phyloP scores from a whole-genome alignment of 139 green algal genomes.

The Chlorella sp. region DNA sequence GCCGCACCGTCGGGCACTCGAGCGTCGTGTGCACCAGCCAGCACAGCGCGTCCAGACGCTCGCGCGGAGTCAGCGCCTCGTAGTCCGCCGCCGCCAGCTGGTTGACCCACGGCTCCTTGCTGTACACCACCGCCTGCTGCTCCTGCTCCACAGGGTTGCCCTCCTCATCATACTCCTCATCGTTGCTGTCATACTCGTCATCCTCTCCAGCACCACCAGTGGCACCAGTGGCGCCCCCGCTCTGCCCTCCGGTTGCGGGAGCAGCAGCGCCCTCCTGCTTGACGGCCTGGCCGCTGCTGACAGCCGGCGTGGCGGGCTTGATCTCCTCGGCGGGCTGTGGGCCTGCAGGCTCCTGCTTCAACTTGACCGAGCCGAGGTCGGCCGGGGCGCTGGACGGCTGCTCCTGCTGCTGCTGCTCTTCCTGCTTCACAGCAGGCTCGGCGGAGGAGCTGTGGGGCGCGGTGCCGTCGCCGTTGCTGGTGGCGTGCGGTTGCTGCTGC shows the following conservation, averaged over 20 bases:
- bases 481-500: too few relatives aligned
- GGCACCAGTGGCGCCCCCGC: not conserved
- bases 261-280: not conserved
- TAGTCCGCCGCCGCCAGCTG: conserved; percentile 48
- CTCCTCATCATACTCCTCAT: conserved; percentile 7
- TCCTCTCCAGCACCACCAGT: not conserved
- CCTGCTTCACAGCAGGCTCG: too few relatives aligned
- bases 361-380: too few relatives aligned
- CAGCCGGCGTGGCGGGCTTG: too few relatives aligned
- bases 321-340: too few relatives aligned
- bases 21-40: conserved; percentile 45
- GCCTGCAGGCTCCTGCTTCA: too few relatives aligned
- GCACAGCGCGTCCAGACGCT: conserved; percentile 53
- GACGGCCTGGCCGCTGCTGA: too few relatives aligned
- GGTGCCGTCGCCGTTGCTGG: too few relatives aligned
- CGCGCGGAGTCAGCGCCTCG: conserved; percentile 40
- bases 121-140: conserved; percentile 33
- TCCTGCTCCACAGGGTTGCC: conserved; percentile 22
- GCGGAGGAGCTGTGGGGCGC: too few relatives aligned
- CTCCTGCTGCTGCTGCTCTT: too few relatives aligned
- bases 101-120: conserved; percentile 43
- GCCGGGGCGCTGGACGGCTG: too few relatives aligned
- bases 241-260: not conserved
- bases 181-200: not conserved
- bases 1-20: conserved; percentile 48